Conservation (phyloP, 2,329 filamentous ascomycete genomes). For the Aureobasidium subglaciale region DNA sequence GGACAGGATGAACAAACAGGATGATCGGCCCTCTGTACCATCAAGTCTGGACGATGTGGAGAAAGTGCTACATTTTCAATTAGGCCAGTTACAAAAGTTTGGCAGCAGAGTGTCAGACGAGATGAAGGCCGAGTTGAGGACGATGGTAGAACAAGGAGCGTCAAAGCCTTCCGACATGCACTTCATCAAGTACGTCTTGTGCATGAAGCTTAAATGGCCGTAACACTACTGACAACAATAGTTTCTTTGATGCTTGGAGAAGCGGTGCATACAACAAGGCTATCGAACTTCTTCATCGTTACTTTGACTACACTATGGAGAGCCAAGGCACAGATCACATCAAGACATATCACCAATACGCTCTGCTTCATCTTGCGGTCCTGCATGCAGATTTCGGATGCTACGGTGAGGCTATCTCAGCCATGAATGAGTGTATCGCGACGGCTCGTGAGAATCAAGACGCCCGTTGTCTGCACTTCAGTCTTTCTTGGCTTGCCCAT, state of each 20-base stretch:
- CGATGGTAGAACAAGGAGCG: constrained; percentile 59
- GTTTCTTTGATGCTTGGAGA: constrained; percentile 87
- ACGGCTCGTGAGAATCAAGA: constrained; percentile 94
- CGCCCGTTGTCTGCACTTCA: constrained; percentile 86
- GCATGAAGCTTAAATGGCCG: neutral
- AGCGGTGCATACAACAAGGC: constrained; percentile 84
- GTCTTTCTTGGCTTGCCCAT: constrained; percentile 91
- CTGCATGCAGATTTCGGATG: constrained; percentile 94
- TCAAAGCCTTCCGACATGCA: constrained; percentile 67
- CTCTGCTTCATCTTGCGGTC: constrained; percentile 84
- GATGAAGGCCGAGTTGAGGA: constrained; percentile 60
- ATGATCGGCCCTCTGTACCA: constrained; percentile 23
- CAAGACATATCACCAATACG: constrained; percentile 86
- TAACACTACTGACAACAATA: constrained; percentile 28
- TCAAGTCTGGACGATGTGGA: constrained; percentile 76
- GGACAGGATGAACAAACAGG: constrained; percentile 20
- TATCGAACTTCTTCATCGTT: constrained; percentile 85
- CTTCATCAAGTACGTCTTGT: constrained; percentile 56
- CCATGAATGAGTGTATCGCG: constrained; percentile 90
- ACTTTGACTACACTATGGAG: constrained; percentile 78
- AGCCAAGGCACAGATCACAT: constrained; percentile 63
- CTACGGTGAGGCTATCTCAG: constrained; percentile 78
- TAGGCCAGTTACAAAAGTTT: constrained; percentile 76
- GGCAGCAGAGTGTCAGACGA: constrained; percentile 71
- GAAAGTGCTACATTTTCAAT: constrained; percentile 75